Evolutionary conservation across 306 rosid species (phyloP), one percentile per base, ranked within the genome.

Genomic region (Cicer bijugum): DNA sequence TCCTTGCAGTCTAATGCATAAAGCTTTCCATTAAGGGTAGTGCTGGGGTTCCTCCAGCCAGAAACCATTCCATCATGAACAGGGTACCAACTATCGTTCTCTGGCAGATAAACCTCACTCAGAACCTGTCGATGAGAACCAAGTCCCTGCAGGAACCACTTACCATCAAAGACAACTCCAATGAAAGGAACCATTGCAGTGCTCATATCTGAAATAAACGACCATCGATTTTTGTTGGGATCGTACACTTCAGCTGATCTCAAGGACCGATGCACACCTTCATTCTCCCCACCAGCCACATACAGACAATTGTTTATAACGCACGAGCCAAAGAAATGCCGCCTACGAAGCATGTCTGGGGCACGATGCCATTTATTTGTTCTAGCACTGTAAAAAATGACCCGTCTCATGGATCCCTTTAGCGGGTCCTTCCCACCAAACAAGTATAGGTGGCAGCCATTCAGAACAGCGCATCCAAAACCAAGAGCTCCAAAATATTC

Each of bases 281-380:
- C 92, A 69, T 84, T 86, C 87, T 91, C 95, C 68, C 97, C 97
- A 14, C 97, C 97, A 42, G 95, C 97, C 42, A 91, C 97, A 78
- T 86, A 91, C 71, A 91, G 72, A 81, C 97, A 91, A 78, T 91
- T 91, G 82, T 89, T 91, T 78, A 91, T 91, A 65, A 91, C 95
- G 35, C 97, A 91, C 0, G 89, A 89, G 53, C 95, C 97, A 78
- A 89, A 91, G 52, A 91, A 87, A 69, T 91, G 95, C 33, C 97
- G 84, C 80, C 97, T 81, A 5, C 95, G 91, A 75, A 89, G 97
- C 97, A 91, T 91, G 71, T 91, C 97, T 0, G 97, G 97, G 72
- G 89, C 95, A 44, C 97, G 97, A 80, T 91, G 91, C 97, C 97
- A 91, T 83, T 91, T 91, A 78, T 91, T 91, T 64, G 95, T 91